Evolutionary conservation across 768 basidiomycete genomes (phyloP).

Genomic region (Fistulinella prunicolor): DNA sequence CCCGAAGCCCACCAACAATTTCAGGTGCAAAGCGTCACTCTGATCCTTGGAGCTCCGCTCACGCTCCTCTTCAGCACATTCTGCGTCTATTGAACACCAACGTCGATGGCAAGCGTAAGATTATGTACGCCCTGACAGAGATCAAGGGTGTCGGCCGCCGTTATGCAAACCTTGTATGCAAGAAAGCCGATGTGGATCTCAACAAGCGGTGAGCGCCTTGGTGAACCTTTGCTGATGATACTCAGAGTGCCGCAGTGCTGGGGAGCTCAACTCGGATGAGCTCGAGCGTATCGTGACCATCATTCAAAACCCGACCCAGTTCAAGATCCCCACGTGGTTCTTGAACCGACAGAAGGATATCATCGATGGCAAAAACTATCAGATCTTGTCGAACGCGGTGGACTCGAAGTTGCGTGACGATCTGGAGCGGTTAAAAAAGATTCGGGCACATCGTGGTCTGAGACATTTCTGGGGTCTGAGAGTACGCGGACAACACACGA

Average conservation of each 20-base stretch:
- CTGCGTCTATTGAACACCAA: conserved; percentile 99
- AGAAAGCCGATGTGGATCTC: conserved; percentile 99
- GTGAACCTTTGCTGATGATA: not conserved
- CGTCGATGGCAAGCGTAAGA: conserved; percentile 98
- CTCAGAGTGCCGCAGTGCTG: conserved; percentile 60
- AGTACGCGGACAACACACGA: conserved; percentile 98
- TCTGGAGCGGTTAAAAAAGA: conserved; percentile 98
- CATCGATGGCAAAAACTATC: conserved; percentile 93
- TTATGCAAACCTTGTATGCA: conserved; percentile 98
- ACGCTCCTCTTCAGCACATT: conserved; percentile 64
- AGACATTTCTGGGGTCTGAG: conserved; percentile 93
- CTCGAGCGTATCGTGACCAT: conserved; percentile 98
- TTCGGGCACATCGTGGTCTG: conserved; percentile 92
- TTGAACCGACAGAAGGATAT: conserved; percentile 99
- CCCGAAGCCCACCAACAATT: conserved; percentile 95
- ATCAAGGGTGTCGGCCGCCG: conserved; percentile 99
- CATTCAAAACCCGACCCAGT: conserved; percentile 98
- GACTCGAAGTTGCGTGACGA: conserved; percentile 99
- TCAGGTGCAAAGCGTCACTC: conserved; percentile 53
- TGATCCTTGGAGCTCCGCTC: not conserved
- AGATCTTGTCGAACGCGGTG: conserved; percentile 93
- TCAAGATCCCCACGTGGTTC: conserved; percentile 99
- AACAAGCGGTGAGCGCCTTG: conserved; percentile 83
- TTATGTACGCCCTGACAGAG: conserved; percentile 99
- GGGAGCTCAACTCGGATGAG: conserved; percentile 99